phyloP scores from a whole-genome alignment of 371 early-diverging fungal genomes.

The Batkoa obscura region DNA sequence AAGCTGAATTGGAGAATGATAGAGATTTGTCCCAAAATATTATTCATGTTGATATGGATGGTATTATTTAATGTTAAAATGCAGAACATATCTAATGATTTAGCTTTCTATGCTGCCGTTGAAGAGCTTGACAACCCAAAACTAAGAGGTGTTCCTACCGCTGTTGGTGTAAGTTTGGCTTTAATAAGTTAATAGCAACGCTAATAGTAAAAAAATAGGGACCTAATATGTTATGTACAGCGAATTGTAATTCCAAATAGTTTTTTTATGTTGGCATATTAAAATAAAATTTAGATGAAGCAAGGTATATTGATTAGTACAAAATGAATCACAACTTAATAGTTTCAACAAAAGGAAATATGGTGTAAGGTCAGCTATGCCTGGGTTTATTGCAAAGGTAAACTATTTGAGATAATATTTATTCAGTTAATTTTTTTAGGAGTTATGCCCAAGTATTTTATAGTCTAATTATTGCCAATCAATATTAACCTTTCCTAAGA shows the following conservation, averaged over 20 bases:
- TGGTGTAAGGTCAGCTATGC: conserved; percentile 7
- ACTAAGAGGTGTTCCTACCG: conserved; percentile 37
- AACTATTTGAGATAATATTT: not conserved
- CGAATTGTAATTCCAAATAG: not conserved
- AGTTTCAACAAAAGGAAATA: not conserved
- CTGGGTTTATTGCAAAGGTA: conserved; percentile 7
- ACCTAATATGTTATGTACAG: not conserved
- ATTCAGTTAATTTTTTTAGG: not conserved
- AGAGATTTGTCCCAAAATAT: conserved; percentile 14
- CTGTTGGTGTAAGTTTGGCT: conserved; percentile 27
- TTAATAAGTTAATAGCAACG: not conserved
- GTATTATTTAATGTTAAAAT: conserved; percentile 1
- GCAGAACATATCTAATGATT: conserved; percentile 1
- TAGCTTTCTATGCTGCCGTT: conserved; percentile 50
- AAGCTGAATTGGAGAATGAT: no score
- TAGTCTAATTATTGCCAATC: not conserved
- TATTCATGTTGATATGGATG: conserved; percentile 52
- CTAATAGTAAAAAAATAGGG: not conserved
- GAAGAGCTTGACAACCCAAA: conserved; percentile 42
- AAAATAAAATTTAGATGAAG: not conserved
- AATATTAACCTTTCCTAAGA: not conserved
- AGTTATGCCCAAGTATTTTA: not conserved
- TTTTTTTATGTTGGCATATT: not conserved
- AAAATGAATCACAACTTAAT: not conserved
- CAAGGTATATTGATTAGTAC: not conserved